A percentile compares a stretch with the other conserved stretches of the same genome.
phyloP scores from a whole-genome alignment of 176 grass and related monocot species.

The Hordeum vulgare region DNA sequence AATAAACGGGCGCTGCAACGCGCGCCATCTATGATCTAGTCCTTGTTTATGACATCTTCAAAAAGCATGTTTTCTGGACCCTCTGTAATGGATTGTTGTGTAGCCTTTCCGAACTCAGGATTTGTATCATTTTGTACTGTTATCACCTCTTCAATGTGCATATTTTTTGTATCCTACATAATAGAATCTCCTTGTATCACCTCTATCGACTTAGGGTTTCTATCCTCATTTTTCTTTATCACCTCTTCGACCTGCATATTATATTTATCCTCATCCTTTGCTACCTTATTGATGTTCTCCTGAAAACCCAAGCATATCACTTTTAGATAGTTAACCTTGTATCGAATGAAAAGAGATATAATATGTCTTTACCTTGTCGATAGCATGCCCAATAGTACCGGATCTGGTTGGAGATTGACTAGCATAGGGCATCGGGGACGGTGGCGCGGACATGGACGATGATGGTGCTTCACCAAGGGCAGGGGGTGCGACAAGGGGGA shows the following conservation, averaged over 20 bases:
- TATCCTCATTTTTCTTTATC: background rate
- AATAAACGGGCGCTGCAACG: too few relatives aligned
- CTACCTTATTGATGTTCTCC: background rate
- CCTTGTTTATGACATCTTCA: too few relatives aligned
- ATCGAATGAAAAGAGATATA: background rate
- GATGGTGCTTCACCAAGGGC: background rate
- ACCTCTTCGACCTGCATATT: background rate
- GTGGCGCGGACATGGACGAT: background rate
- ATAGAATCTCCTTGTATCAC: background rate
- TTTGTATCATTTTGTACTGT: too few relatives aligned
- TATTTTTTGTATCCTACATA: too few relatives aligned
- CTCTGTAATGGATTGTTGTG: too few relatives aligned
- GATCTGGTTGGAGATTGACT: background rate
- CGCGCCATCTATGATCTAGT: too few relatives aligned
- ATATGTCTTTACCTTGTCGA: background rate
- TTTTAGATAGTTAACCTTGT: background rate
- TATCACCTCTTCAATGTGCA: too few relatives aligned
- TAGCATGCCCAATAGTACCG: background rate
- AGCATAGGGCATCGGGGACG: background rate
- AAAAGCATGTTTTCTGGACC: too few relatives aligned
- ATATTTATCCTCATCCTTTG: background rate
- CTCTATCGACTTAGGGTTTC: background rate
- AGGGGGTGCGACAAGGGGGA: too few relatives aligned
- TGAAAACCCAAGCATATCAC: background rate
- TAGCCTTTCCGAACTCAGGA: too few relatives aligned